Base-by-base conservation (phyloP, 1,284 basidiomycete genomes). In the Amylostereum areolatum region DNA sequence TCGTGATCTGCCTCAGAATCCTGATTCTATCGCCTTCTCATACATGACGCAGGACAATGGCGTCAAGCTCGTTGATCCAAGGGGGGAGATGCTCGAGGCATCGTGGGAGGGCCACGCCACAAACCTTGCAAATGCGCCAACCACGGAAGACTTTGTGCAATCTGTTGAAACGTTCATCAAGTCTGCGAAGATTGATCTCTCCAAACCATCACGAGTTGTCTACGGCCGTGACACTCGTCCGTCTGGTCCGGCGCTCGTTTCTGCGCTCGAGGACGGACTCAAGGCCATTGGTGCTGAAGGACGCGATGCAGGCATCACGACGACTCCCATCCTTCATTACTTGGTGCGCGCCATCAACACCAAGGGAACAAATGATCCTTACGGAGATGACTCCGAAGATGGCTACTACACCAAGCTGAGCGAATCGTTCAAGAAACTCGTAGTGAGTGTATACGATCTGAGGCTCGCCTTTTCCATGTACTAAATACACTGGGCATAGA, bases 21-120 rank as follows among this genome's bases (percentile, higher is more conserved):
- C 7, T 28, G 8, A 8, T 8, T 25, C 45, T 46, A 48, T 18
- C 18, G 37, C 44, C 46, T 28, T 33, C 48, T 41, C 24, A 44
- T 47, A 32, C 50, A 36, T 31, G 45, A 52, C 51, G 40, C 47
- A 97, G 92, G 97, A 99, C 68, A 99, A 99, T 66, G 97, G 97
- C 33, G 92, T 98, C 54, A 99, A 99, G 68, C 82, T 99, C 46
- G 92, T 99, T 41, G 97, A 99, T 70, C 92, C 97, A 12, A 83
- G 83, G 10, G 97, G 97, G n/a, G 97, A 99, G 67, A 99, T 99
- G 97, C 80, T 99, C n/a, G 90, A 96, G 62, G 74, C 89, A 1
- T 80, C 90, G 32, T 99, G 97, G 97, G 97, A 99, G 67, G 64
- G 67, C 0, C 81, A 96, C 64, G 95, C 96, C 24, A 96, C 97